phyloP scores from a whole-genome alignment of 2,329 filamentous ascomycete genomes.

The Thielaviopsis populi region DNA sequence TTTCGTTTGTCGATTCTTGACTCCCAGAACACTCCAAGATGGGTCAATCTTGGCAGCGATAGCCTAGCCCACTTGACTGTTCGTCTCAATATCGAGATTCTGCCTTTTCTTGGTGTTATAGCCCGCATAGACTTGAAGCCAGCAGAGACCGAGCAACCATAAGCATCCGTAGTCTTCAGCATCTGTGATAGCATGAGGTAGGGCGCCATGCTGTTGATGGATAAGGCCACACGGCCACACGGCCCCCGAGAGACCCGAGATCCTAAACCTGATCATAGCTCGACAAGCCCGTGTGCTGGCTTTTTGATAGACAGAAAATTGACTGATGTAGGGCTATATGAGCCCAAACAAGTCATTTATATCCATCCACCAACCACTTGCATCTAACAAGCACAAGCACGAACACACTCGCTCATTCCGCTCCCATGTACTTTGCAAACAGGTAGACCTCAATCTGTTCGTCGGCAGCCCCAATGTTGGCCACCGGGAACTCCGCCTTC shows the following conservation, averaged over 20 bases:
- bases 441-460: constrained; percentile 39
- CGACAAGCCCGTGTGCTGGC: neutral
- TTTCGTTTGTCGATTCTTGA: no score
- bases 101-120: neutral
- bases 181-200: neutral
- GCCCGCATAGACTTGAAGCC: neutral
- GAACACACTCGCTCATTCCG: neutral
- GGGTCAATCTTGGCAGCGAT: neutral
- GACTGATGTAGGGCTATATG: neutral
- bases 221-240: neutral
- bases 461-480: constrained; percentile 30
- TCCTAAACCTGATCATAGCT: neutral
- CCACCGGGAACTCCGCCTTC: constrained; percentile 30
- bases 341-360: neutral
- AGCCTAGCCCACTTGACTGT: neutral
- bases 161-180: neutral
- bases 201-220: no score
- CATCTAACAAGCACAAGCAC: neutral
- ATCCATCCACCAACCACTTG: neutral
- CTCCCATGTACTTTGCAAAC: constrained; percentile 23
- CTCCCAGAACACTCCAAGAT: neutral
- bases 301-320: neutral
- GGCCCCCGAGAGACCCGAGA: neutral
- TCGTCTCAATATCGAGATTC: neutral
- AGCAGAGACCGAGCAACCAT: neutral